A percentile compares a stretch with the other conserved stretches of the same genome.
Conservation (phyloP, 2,329 filamentous ascomycete genomes). For the Dichotomopilus funicola region DNA sequence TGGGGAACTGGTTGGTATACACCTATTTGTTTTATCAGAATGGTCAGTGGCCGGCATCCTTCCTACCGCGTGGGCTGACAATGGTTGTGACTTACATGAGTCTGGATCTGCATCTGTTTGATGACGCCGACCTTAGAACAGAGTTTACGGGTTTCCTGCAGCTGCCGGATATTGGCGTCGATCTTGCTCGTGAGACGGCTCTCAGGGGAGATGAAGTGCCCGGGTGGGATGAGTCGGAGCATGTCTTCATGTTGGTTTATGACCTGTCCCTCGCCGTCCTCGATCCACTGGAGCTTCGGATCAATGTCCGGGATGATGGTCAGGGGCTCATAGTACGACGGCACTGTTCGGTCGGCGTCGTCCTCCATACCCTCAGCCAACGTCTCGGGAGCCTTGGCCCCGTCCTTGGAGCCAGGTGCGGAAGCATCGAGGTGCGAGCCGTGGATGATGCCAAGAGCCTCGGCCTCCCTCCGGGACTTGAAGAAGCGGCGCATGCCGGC, state of each 20-base stretch:
- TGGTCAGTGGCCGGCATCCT: no score
- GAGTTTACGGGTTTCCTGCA: slow-evolving; percentile 94
- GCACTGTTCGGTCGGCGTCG: slow-evolving; percentile 75
- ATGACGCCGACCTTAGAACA: slow-evolving; percentile 96
- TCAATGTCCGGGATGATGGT: slow-evolving; percentile 81
- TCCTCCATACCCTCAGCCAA: slow-evolving; percentile 93
- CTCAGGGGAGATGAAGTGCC: slow-evolving; percentile 67
- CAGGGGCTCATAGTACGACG: slow-evolving; percentile 89
- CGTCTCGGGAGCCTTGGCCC: slow-evolving; percentile 57
- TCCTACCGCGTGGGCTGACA: not conserved
- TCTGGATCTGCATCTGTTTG: slow-evolving; percentile 98
- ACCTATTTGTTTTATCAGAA: slow-evolving; percentile 48
- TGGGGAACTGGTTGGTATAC: slow-evolving; percentile 97
- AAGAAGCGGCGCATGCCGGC: slow-evolving; percentile 85
- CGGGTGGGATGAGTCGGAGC: slow-evolving; percentile 67
- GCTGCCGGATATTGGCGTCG: slow-evolving; percentile 84
- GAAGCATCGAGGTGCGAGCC: slow-evolving; percentile 36
- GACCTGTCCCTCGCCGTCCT: slow-evolving; percentile 82
- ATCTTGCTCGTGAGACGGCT: slow-evolving; percentile 72
- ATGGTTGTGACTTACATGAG: slow-evolving; percentile 57
- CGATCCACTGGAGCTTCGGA: slow-evolving; percentile 73
- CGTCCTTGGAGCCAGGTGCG: slow-evolving; percentile 43
- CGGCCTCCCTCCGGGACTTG: slow-evolving; percentile 67
- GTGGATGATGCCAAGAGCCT: slow-evolving; percentile 39
- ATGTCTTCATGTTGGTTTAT: slow-evolving; percentile 84